phyloP scores from a whole-genome alignment of 768 basidiomycete species.

The Kwoniella sp. region DNA sequence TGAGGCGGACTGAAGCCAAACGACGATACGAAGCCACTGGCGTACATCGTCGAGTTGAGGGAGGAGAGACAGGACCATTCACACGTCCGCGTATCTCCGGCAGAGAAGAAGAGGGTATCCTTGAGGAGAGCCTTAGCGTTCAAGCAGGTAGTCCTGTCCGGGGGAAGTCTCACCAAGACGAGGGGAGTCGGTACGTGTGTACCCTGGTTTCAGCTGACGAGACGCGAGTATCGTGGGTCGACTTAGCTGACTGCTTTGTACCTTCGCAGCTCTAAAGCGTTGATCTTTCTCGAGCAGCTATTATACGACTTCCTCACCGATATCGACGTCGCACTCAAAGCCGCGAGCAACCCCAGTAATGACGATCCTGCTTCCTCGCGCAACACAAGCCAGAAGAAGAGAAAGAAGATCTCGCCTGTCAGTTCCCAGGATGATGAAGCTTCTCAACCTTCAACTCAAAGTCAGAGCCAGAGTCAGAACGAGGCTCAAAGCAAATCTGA shows the following conservation, averaged over 20 bases:
- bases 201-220: too few relatives aligned
- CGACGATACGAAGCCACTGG: neutral
- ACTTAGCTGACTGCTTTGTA: neutral
- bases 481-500: neutral
- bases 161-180: too few relatives aligned
- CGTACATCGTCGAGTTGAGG: too few relatives aligned
- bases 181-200: too few relatives aligned
- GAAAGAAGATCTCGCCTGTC: neutral
- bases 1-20: conserved; percentile 13
- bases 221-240: too few relatives aligned
- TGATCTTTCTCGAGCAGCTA: conserved; percentile 11
- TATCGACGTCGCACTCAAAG: neutral
- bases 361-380: neutral
- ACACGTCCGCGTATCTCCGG: too few relatives aligned
- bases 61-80: neutral
- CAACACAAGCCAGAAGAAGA: conserved; percentile 2
- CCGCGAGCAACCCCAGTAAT: neutral
- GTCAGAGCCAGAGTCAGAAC: conserved; percentile 1
- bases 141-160: too few relatives aligned
- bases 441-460: neutral
- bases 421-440: neutral
- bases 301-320: neutral
- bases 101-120: too few relatives aligned
- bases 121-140: too few relatives aligned
- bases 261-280: conserved; percentile 6